phyloP scores from a whole-genome alignment of 1,139 yeast genomes.

The Hanseniaspora sp. region DNA sequence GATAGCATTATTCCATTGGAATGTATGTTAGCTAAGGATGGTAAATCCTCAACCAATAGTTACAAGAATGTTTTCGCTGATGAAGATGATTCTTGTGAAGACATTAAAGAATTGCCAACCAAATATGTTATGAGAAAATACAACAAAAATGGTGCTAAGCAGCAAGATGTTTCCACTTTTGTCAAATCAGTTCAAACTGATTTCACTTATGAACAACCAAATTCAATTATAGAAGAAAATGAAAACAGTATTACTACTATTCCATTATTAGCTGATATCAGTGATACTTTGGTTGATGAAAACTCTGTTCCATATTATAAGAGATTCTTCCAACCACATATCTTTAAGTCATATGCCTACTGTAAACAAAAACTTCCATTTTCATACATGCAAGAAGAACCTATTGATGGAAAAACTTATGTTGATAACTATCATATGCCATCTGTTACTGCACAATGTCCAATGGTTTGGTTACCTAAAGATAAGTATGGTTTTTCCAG shows the following conservation, averaged over 20 bases:
- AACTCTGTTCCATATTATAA: slow-evolving; percentile 32
- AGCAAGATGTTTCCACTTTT: slow-evolving; percentile 21
- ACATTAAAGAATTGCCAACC: slow-evolving; percentile 24
- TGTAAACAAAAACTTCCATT: slow-evolving; percentile 48
- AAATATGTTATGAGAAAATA: slow-evolving; percentile 26
- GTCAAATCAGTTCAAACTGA: slow-evolving; percentile 19
- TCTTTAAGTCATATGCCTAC: slow-evolving; percentile 46
- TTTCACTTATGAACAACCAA: slow-evolving; percentile 22
- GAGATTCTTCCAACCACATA: slow-evolving; percentile 55
- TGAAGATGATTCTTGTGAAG: neutral
- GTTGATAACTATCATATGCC: slow-evolving; percentile 64
- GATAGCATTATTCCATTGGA: slow-evolving; percentile 47
- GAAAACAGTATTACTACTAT: slow-evolving; percentile 23
- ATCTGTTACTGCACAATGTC: slow-evolving; percentile 52
- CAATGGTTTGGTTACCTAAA: slow-evolving; percentile 75
- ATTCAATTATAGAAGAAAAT: slow-evolving; percentile 18
- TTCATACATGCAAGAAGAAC: slow-evolving; percentile 34
- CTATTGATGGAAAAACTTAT: slow-evolving; percentile 27
- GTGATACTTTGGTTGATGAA: slow-evolving; percentile 29
- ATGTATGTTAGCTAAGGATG: slow-evolving; percentile 56
- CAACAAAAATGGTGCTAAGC: slow-evolving; percentile 18
- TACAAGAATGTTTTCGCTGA: slow-evolving; percentile 14
- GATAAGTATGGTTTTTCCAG: slow-evolving; percentile 76
- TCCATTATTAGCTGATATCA: slow-evolving; percentile 43
- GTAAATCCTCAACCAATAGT: slow-evolving; percentile 43